Evolutionary conservation across 169 alveolate species (phyloP).

Genomic region (Cryptosporidium felis): DNA sequence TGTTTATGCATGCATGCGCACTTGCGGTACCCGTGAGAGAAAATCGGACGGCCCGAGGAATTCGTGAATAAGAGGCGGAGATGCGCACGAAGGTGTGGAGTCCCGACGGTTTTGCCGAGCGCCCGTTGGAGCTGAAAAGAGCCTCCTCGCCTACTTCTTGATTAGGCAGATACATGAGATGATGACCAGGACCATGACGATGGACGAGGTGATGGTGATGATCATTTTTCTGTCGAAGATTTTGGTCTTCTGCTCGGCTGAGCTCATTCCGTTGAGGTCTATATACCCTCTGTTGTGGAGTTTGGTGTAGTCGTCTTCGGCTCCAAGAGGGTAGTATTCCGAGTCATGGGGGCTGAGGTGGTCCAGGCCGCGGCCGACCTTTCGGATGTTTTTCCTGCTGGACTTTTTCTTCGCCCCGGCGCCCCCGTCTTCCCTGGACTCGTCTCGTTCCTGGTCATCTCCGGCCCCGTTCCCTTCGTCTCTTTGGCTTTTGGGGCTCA

Average conservation of each 20-base stretch:
- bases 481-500: no score
- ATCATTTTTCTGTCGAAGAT: slow-evolving; percentile 40
- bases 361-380: neutral
- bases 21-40: no score
- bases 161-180: slow-evolving; percentile 17
- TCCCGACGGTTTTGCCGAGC: no score
- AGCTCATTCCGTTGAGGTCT: slow-evolving; percentile 11
- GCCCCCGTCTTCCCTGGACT: neutral
- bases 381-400: neutral
- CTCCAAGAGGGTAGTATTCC: neutral
- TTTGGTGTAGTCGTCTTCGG: slow-evolving; percentile 9
- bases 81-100: no score
- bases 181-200: neutral
- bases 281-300: slow-evolving; percentile 15
- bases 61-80: no score
- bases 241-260: slow-evolving; percentile 1
- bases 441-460: neutral
- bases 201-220: slow-evolving; percentile 5
- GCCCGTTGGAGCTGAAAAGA: slow-evolving; percentile 1
- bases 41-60: no score
- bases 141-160: slow-evolving; percentile 8
- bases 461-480: neutral
- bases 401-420: neutral
- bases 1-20: no score
- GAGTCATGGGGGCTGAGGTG: neutral